Conservation (phyloP, 805 yeast genomes). For the Kodamaea nitidulidarum region DNA sequence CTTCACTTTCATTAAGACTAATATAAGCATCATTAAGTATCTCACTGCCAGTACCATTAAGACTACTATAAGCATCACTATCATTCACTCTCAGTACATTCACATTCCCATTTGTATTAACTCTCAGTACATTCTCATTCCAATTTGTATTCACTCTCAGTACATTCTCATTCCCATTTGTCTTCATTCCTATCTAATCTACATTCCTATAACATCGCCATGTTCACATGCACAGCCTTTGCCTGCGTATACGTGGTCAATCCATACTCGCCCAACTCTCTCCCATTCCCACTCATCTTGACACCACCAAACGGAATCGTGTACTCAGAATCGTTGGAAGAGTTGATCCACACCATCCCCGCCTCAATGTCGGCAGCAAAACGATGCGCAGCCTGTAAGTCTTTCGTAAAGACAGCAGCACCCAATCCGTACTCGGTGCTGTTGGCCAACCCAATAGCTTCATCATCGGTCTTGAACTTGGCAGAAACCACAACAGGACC, state of each 20-base stretch:
- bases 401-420: constrained; percentile 72
- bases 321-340: constrained; percentile 40
- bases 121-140: no score
- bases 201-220: constrained; percentile 38
- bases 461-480: constrained; percentile 62
- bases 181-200: no score
- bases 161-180: no score
- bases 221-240: constrained; percentile 48
- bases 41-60: no score
- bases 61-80: no score
- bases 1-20: no score
- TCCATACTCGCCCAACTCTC: constrained; percentile 38
- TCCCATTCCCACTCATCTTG: constrained; percentile 39
- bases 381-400: constrained; percentile 60
- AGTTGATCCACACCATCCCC: constrained; percentile 46
- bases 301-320: constrained; percentile 40
- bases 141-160: no score
- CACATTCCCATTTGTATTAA: no score
- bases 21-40: no score
- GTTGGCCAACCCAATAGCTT: constrained; percentile 67
- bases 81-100: no score
- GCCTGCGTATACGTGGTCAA: constrained; percentile 33
- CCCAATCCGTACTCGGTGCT: constrained; percentile 76
- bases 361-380: constrained; percentile 50
- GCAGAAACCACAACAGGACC: constrained; percentile 80